Conservation (phyloP, 805 yeast genomes). For the Candida qinlingensis region DNA sequence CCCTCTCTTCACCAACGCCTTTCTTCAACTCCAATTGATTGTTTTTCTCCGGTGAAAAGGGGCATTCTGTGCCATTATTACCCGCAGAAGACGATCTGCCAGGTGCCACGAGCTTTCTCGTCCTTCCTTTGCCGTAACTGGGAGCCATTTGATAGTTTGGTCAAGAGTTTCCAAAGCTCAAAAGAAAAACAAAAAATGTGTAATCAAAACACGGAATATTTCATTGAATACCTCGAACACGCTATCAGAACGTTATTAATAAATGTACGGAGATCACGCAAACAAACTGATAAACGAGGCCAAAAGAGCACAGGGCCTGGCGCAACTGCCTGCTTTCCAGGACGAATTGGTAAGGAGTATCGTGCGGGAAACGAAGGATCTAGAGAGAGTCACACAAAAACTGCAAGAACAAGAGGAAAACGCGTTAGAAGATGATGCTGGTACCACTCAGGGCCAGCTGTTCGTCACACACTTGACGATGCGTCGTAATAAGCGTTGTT, state of each 20-base stretch:
- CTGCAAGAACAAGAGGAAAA: conserved; percentile 28
- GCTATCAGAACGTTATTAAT: neutral
- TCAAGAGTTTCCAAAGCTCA: neutral
- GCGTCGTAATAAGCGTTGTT: conserved; percentile 85
- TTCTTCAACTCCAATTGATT: neutral
- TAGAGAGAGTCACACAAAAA: conserved; percentile 51
- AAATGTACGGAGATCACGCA: conserved; percentile 88
- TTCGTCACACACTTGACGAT: conserved; percentile 59
- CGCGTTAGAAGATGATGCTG: conserved; percentile 38
- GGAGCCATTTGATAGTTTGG: neutral
- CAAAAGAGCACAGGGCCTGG: conserved; percentile 64
- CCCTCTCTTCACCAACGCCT: neutral
- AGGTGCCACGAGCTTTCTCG: neutral
- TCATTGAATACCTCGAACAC: neutral
- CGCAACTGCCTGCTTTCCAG: conserved; percentile 63
- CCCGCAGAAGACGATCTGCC: neutral
- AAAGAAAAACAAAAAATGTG: neutral
- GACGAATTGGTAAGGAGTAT: conserved; percentile 66
- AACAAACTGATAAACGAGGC: conserved; percentile 83
- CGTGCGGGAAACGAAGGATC: conserved; percentile 62
- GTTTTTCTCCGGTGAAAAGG: conserved; percentile 6
- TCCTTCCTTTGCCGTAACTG: conserved; percentile 3
- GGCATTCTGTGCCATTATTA: neutral
- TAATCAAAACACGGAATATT: neutral
- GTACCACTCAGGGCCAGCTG: conserved; percentile 44